phyloP scores from a whole-genome alignment of 202 grass and related monocot genomes.

The Schoenoplectus tabernaemontani region DNA sequence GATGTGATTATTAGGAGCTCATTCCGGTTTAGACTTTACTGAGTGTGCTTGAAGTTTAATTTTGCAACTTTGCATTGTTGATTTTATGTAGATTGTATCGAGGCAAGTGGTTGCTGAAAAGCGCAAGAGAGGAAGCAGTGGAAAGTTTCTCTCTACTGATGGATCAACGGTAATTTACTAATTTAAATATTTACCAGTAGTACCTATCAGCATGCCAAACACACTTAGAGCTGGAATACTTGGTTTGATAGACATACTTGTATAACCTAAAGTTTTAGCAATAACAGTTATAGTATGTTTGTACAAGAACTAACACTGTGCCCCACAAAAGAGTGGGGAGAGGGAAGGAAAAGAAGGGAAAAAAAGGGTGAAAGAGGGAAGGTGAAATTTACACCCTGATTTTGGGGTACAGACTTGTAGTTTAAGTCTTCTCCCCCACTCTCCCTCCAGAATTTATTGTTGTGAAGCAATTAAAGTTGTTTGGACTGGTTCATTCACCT shows the following conservation, averaged over 20 bases:
- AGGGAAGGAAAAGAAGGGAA: no score
- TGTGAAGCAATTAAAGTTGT: no score
- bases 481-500: no score
- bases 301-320: neutral
- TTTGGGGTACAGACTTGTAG: no score
- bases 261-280: neutral
- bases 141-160: constrained; percentile 54
- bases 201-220: neutral
- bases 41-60: neutral
- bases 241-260: neutral
- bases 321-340: no score
- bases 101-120: constrained; percentile 58
- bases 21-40: neutral
- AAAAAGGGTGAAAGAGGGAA: no score
- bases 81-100: constrained; percentile 49
- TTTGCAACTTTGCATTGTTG: neutral
- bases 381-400: no score
- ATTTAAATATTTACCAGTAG: neutral
- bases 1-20: neutral
- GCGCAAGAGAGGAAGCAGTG: constrained; percentile 52
- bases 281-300: neutral
- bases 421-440: no score
- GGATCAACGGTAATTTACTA: constrained; percentile 43
- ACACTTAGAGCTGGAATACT: no score
- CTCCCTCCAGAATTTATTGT: no score